Conservation (phyloP, 1,284 basidiomycete genomes). For the Naganishia sp. region DNA sequence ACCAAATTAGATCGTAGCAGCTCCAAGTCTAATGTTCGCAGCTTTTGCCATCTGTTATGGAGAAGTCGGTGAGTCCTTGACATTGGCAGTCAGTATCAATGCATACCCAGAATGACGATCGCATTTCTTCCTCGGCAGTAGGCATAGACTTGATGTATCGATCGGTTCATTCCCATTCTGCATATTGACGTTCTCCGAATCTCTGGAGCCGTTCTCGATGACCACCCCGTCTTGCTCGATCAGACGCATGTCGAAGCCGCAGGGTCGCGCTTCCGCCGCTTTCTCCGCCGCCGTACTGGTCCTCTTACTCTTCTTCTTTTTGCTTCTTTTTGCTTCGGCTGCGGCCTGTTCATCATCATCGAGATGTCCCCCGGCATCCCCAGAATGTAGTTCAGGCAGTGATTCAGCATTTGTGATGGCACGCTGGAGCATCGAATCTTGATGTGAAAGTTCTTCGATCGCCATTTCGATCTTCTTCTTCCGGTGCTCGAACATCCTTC, state of each 20-base stretch:
- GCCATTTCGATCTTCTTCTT: constrained; percentile 9
- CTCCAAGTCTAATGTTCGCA: constrained; percentile 13
- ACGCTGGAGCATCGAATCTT: constrained; percentile 2
- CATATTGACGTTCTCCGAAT: neutral
- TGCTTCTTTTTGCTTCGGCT: constrained; percentile 3
- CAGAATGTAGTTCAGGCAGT: constrained; percentile 1
- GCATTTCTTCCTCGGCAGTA: constrained; percentile 15
- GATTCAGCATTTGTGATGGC: constrained; percentile 10
- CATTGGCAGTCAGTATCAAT: neutral
- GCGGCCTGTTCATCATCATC: neutral
- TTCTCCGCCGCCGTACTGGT: neutral
- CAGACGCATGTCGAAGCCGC: constrained; percentile 26
- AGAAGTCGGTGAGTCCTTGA: neutral
- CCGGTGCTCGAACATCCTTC: constrained; percentile 7
- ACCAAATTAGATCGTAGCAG: constrained; percentile 10
- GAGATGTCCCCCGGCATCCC: neutral
- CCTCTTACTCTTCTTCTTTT: constrained; percentile 17
- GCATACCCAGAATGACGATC: constrained; percentile 21
- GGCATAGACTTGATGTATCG: constrained; percentile 4
- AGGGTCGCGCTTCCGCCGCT: constrained; percentile 18
- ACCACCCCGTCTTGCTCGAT: neutral
- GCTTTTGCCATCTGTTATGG: constrained; percentile 8
- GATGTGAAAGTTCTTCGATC: constrained; percentile 1
- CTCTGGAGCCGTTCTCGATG: neutral
- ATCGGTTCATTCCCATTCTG: neutral